phyloP scores from a whole-genome alignment of 2,329 filamentous ascomycete species.

The Pyrenophora tritici-repentis region DNA sequence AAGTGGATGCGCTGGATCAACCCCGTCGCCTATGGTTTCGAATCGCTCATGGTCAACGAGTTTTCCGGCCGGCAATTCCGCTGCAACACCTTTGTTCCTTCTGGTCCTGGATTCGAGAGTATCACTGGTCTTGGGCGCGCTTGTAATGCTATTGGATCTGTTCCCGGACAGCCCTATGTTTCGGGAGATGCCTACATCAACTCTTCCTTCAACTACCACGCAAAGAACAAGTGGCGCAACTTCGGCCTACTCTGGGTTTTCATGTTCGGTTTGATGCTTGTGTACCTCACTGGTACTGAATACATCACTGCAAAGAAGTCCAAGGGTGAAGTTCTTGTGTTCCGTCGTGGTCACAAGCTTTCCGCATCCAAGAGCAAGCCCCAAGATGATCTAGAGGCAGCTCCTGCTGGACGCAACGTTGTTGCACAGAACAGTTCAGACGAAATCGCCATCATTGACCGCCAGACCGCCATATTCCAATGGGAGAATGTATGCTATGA shows the following conservation, averaged over 20 bases:
- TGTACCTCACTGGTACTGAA: slow-evolving; percentile 54
- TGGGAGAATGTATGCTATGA: slow-evolving; percentile 82
- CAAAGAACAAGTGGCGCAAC: slow-evolving; percentile 54
- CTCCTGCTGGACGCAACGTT: slow-evolving; percentile 35
- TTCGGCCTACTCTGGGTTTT: slow-evolving; percentile 54
- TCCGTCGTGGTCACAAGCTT: slow-evolving; percentile 54
- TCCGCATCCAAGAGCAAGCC: slow-evolving; percentile 53
- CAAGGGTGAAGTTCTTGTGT: slow-evolving; percentile 58
- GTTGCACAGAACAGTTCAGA: slow-evolving; percentile 45
- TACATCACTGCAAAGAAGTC: slow-evolving; percentile 56
- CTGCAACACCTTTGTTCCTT: slow-evolving; percentile 54
- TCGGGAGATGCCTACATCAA: slow-evolving; percentile 48
- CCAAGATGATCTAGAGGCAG: slow-evolving; percentile 49
- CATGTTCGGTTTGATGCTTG: slow-evolving; percentile 49
- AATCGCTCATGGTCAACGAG: slow-evolving; percentile 81
- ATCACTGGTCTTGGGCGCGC: slow-evolving; percentile 39
- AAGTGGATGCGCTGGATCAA: slow-evolving; percentile 84
- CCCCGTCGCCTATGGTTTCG: slow-evolving; percentile 79
- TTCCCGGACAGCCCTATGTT: slow-evolving; percentile 46
- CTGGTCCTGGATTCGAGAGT: slow-evolving; percentile 46
- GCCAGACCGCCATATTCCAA: slow-evolving; percentile 78
- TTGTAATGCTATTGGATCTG: slow-evolving; percentile 51
- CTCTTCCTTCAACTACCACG: slow-evolving; percentile 41
- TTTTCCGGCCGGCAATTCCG: slow-evolving; percentile 68
- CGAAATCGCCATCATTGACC: slow-evolving; percentile 56